Conservation (phyloP, 441 rosid genomes). For the Croton laevigatus region DNA sequence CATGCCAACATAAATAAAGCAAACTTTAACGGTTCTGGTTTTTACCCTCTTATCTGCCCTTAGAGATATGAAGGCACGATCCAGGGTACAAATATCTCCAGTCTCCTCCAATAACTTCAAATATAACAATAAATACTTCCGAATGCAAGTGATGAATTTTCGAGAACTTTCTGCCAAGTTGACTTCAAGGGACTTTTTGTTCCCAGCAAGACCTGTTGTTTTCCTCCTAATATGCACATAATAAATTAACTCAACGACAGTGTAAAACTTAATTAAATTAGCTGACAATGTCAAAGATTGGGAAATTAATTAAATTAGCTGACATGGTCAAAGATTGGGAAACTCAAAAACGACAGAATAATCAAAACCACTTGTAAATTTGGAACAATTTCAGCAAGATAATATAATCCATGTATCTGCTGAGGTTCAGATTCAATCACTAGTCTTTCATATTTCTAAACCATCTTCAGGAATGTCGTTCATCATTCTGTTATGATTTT, state of each 20-base stretch:
- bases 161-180: slow-evolving; percentile 96
- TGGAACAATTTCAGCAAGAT: slow-evolving; percentile 2
- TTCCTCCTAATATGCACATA: slow-evolving; percentile 61
- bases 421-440: neutral
- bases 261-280: neutral
- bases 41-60: slow-evolving; percentile 91
- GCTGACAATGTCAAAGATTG: neutral
- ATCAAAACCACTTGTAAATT: neutral
- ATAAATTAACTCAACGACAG: neutral
- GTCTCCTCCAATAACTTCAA: slow-evolving; percentile 90
- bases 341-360: neutral
- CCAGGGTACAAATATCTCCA: slow-evolving; percentile 77
- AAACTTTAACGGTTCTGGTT: slow-evolving; percentile 18
- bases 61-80: slow-evolving; percentile 83
- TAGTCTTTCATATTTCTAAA: neutral
- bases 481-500: neutral
- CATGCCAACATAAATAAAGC: slow-evolving; percentile 10
- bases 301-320: neutral
- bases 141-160: slow-evolving; percentile 93
- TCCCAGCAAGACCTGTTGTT: slow-evolving; percentile 74
- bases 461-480: neutral
- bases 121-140: slow-evolving; percentile 87
- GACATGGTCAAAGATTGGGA: neutral
- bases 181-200: slow-evolving; percentile 89
- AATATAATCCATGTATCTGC: neutral